phyloP scores from a whole-genome alignment of 352 stramenopile species.

The Phytopythium ostracodes region DNA sequence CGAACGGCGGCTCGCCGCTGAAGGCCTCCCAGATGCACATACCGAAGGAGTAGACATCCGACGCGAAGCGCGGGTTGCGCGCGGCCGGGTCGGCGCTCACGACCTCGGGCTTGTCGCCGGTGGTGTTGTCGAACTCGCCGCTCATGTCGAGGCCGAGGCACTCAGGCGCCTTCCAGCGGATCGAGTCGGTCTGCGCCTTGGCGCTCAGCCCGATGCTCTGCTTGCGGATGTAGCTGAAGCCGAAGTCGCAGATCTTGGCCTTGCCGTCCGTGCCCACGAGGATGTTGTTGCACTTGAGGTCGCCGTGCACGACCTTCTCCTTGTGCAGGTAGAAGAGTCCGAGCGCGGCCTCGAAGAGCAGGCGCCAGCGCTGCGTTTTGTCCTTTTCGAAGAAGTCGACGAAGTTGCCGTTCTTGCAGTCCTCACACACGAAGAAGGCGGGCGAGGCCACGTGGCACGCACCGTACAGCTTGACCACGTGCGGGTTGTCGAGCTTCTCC shows the following conservation, averaged over 20 bases:
- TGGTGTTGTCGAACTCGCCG: not conserved
- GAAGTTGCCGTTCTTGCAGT: slow-evolving; percentile 34
- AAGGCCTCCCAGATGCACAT: slow-evolving; percentile 36
- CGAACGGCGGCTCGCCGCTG: slow-evolving; percentile 20
- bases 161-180: slow-evolving; percentile 39
- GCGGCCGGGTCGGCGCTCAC: not conserved
- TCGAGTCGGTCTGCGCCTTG: slow-evolving; percentile 28
- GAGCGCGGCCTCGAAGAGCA: slow-evolving; percentile 28
- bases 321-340: slow-evolving; percentile 58
- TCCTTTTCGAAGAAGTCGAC: slow-evolving; percentile 28
- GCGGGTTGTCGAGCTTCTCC: slow-evolving; percentile 25
- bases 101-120: not conserved
- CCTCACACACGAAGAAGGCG: slow-evolving; percentile 36
- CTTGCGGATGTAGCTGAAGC: slow-evolving; percentile 30
- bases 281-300: slow-evolving; percentile 88
- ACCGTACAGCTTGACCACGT: slow-evolving; percentile 36
- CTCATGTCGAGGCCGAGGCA: slow-evolving; percentile 18
- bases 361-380: slow-evolving; percentile 7
- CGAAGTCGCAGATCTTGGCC: slow-evolving; percentile 44
- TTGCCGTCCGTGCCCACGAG: slow-evolving; percentile 51
- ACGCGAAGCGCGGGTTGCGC: slow-evolving; percentile 23
- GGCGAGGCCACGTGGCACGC: slow-evolving; percentile 32
- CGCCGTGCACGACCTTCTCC: slow-evolving; percentile 69
- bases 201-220: slow-evolving; percentile 23
- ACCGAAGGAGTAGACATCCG: slow-evolving; percentile 36